Evolutionary conservation across 257 asterid species (phyloP).

Genomic region (Gentiana macrophylla): DNA sequence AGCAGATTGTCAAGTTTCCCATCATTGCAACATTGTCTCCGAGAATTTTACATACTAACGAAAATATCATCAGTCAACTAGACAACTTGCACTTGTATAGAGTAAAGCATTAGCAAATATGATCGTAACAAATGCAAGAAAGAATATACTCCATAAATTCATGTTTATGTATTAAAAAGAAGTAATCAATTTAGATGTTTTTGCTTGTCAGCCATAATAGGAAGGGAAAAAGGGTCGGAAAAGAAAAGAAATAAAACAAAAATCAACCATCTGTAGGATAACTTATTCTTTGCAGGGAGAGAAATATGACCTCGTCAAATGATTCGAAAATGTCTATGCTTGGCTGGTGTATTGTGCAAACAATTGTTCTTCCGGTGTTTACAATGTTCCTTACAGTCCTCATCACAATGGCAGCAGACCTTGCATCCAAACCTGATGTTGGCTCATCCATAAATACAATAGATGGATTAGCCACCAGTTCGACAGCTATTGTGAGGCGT

Average conservation of each 20-base stretch:
- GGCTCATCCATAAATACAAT: slow-evolving; percentile 96
- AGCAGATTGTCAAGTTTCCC: too few species aligned
- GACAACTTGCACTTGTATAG: not conserved
- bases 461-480: slow-evolving; percentile 91
- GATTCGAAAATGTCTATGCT: slow-evolving; percentile 96
- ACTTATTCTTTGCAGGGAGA: not conserved
- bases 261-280: too few species aligned
- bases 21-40: too few species aligned
- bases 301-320: slow-evolving; percentile 76
- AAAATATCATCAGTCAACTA: too few species aligned
- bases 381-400: slow-evolving; percentile 94
- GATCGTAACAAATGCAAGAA: not conserved
- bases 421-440: slow-evolving; percentile 94
- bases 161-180: too few species aligned
- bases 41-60: too few species aligned
- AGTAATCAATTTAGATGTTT: too few species aligned
- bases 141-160: not conserved
- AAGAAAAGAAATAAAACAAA: too few species aligned
- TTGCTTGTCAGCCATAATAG: too few species aligned
- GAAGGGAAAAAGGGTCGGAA: too few species aligned
- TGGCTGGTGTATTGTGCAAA: slow-evolving; percentile 95
- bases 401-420: slow-evolving; percentile 98
- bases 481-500: slow-evolving; percentile 91
- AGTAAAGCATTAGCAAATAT: not conserved
- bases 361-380: slow-evolving; percentile 91